Evolutionary conservation across 345 rosid genomes (phyloP).

Genomic region (Citrus unshiu): DNA sequence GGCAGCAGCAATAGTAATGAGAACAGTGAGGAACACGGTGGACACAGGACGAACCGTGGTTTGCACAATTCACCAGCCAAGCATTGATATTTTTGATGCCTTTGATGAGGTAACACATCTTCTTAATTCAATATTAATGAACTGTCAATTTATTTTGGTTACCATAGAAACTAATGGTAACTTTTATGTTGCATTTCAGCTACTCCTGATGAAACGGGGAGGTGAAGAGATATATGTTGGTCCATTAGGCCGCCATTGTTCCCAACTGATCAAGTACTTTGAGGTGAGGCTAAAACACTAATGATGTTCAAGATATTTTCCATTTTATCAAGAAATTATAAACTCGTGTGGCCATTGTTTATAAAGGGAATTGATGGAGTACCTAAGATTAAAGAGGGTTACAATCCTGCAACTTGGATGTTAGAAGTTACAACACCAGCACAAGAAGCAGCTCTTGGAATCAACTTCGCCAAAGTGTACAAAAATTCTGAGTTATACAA

Average conservation of each 20-base stretch:
- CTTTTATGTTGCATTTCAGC: slow-evolving; percentile 21
- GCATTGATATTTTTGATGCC: slow-evolving; percentile 67
- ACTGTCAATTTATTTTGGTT: not conserved
- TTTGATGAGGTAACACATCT: slow-evolving; percentile 52
- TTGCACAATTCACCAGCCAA: slow-evolving; percentile 77
- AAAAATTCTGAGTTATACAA: slow-evolving; percentile 47
- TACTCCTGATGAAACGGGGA: slow-evolving; percentile 48
- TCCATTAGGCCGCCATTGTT: slow-evolving; percentile 53
- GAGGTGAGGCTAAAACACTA: slow-evolving; percentile 38
- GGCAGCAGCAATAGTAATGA: slow-evolving; percentile 77
- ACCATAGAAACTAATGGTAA: not conserved
- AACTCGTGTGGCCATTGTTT: not conserved
- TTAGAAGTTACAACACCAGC: slow-evolving; percentile 53
- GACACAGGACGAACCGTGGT: slow-evolving; percentile 70
- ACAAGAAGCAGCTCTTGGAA: slow-evolving; percentile 41
- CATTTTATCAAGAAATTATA: not conserved
- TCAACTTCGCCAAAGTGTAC: slow-evolving; percentile 41
- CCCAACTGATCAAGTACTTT: slow-evolving; percentile 50
- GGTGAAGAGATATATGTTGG: slow-evolving; percentile 64
- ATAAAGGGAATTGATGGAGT: slow-evolving; percentile 46
- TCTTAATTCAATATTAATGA: not conserved
- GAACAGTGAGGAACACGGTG: slow-evolving; percentile 69
- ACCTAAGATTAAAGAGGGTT: slow-evolving; percentile 53
- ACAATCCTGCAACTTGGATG: slow-evolving; percentile 83
- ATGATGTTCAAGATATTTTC: not conserved